phyloP scores from a whole-genome alignment of 2,329 filamentous ascomycete species.

The Chaetomiaceae sp. region DNA sequence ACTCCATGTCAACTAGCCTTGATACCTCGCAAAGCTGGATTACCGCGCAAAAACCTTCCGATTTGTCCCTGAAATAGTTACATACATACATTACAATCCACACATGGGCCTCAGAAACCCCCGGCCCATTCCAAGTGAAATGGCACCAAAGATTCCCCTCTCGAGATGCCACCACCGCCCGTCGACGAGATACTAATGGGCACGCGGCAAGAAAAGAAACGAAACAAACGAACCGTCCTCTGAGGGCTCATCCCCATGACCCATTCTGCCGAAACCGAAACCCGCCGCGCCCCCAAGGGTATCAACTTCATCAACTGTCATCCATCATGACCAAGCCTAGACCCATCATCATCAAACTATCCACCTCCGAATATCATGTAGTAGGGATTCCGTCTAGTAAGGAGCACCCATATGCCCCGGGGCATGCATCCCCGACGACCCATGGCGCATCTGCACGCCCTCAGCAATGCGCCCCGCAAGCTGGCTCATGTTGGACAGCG shows the following conservation, averaged over 20 bases:
- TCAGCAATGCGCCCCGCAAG: slow-evolving; percentile 24
- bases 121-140: no score
- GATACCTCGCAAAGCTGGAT: no score
- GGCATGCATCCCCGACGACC: slow-evolving; percentile 14
- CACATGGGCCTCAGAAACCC: no score
- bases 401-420: slow-evolving; percentile 14
- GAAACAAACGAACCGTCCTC: not conserved
- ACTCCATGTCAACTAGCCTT: no score
- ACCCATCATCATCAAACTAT: not conserved
- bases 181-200: no score
- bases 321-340: not conserved
- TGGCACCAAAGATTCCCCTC: no score
- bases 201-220: not conserved
- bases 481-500: slow-evolving; percentile 42
- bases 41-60: no score
- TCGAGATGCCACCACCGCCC: no score
- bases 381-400: slow-evolving; percentile 4
- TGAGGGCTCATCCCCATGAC: not conserved
- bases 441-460: slow-evolving; percentile 19
- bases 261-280: not conserved
- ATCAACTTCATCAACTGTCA: slow-evolving; percentile 9
- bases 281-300: slow-evolving; percentile 1
- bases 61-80: no score
- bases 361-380: not conserved
- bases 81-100: no score